Conservation (phyloP, 805 yeast genomes). For the Nadsonia fulvescens region DNA sequence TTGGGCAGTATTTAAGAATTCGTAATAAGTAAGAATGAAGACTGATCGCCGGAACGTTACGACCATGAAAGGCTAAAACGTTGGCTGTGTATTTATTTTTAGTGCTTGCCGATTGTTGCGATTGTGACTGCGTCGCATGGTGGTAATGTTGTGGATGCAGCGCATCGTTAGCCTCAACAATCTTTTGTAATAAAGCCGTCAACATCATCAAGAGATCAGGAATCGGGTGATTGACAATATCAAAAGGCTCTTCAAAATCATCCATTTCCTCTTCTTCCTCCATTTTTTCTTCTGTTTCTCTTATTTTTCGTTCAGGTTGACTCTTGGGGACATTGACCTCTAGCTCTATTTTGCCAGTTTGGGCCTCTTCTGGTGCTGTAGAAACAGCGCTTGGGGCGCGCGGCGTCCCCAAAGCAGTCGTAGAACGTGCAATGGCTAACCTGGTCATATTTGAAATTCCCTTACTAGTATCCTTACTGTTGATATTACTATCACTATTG, state of each 20-base stretch:
- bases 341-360: too few species aligned
- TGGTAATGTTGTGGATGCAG: conserved; percentile 53
- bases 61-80: conserved; percentile 84
- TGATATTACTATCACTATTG: too few species aligned
- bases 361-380: too few species aligned
- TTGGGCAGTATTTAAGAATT: conserved; percentile 91
- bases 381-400: too few species aligned
- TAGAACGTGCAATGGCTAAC: too few species aligned
- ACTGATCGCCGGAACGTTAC: conserved; percentile 90
- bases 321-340: conserved; percentile 6
- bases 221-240: conserved; percentile 71
- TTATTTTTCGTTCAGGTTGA: conserved; percentile 5
- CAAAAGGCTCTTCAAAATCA: conserved; percentile 25
- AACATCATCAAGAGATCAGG: conserved; percentile 70
- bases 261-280: conserved; percentile 3
- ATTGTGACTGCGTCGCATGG: conserved; percentile 14
- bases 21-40: conserved; percentile 78
- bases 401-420: too few species aligned
- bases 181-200: conserved; percentile 66
- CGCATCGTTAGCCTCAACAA: conserved; percentile 78
- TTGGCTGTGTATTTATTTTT: conserved; percentile 14
- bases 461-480: too few species aligned
- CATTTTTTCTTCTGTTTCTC: conserved; percentile 3
- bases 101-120: conserved; percentile 6
- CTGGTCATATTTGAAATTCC: too few species aligned